These are phyloP conservation scores for Fomes fomentarius DNA, from an alignment of 1,284 basidiomycete genomes.

Conservation along the genomic window DNA sequence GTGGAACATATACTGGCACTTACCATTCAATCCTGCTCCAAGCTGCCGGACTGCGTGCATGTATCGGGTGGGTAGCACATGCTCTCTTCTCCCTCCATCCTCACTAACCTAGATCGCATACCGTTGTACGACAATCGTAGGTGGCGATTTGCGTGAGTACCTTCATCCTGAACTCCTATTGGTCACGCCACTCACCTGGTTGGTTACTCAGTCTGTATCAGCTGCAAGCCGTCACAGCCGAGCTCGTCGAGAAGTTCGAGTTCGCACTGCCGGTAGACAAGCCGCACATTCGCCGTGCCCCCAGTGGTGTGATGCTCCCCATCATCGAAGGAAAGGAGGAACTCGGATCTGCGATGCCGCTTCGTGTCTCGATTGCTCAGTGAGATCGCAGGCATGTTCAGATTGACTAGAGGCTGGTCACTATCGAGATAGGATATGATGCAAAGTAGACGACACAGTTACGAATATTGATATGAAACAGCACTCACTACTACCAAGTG, in stretches of 20 bases:
- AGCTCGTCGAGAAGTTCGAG: slow-evolving; percentile 50
- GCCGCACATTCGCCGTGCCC: background rate
- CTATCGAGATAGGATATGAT: too few species aligned
- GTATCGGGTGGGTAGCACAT: slow-evolving; percentile 31
- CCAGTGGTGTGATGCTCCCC: background rate
- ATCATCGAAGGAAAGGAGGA: background rate
- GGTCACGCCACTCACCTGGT: background rate
- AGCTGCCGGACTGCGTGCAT: slow-evolving; percentile 13
- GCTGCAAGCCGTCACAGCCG: slow-evolving; percentile 50
- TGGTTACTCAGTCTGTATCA: slow-evolving; percentile 40
- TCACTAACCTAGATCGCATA: background rate
- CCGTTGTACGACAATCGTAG: background rate
- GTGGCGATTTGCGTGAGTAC: slow-evolving; percentile 46
- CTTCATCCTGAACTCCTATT: background rate
- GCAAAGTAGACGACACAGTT: too few species aligned
- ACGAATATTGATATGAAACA: too few species aligned
- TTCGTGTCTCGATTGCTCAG: slow-evolving; percentile 3
- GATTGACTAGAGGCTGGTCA: too few species aligned
- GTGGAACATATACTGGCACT: too few species aligned
- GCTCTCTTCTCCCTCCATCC: too few species aligned
- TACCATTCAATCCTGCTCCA: too few species aligned
- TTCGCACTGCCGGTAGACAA: slow-evolving; percentile 36
- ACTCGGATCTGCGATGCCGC: background rate
- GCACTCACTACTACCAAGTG: too few species aligned
- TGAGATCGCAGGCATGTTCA: background rate